Base-by-base conservation (phyloP, 371 early-diverging fungal species). In the Lichtheimia corymbifera region DNA sequence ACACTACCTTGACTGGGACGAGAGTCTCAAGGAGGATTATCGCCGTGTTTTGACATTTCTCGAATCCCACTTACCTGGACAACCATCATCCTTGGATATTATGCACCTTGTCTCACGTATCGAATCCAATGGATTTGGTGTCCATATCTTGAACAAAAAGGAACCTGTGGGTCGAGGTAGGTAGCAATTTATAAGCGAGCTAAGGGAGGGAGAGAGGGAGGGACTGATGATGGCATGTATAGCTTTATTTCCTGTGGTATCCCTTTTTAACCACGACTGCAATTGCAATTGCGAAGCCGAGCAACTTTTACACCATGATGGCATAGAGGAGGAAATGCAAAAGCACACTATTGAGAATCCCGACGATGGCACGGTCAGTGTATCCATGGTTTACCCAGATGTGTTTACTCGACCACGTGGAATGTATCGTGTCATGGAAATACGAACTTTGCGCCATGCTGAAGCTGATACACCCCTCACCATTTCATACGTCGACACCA, bases 51-150 rank as follows among this genome's bases (percentile, higher is more conserved):
- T 61, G 15, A 61, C 59, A 18, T 80, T 84, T 55, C 42, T 79
- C 7, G 67, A 68, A 53, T 25, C 58, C 4, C 55, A 56, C 4
- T 22, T 59, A 12, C 45, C 22, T 9, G 58, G 27, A 3, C 28
- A 51, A 51, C 17, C 30, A 15, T 25, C 30, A 15, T 9, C 24
- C 5, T 13, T 50, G 13, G 65, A 62, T 41, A 54, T 71, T 22
- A 67, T 83, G 71, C 74, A 81, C 53, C 59, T 81, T 35, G 67
- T 81, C 11, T 76, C 76, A 24, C 58, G 64, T 47, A 75, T 85
- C 42, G 85, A 85, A 59, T 74, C 74, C 55, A 85, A 85, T 58
- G 76, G 80, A 2, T 85, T 85, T 67, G 85, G 85, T 11, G 50
- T 85, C 9, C 80, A 66, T 64, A 51, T 68, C 50, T 50, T 55